These are phyloP conservation scores for Dryas octopetala DNA, from an alignment of 306 rosid species.

Conservation along the genomic window DNA sequence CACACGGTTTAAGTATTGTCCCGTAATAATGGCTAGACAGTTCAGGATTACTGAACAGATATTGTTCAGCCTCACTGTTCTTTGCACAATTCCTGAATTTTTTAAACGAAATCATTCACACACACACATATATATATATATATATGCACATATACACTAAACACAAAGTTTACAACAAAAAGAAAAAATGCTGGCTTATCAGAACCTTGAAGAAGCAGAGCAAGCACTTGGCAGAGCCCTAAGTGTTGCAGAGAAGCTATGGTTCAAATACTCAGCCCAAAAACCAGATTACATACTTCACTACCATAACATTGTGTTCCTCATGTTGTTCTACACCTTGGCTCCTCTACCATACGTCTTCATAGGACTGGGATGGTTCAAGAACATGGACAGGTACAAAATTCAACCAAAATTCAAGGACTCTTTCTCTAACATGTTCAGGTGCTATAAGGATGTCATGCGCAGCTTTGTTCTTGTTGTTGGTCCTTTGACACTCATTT, in stretches of 20 bases:
- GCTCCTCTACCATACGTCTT: constrained; percentile 43
- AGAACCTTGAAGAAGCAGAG: constrained; percentile 38
- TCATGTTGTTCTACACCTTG: constrained; percentile 39
- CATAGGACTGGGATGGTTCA: constrained; percentile 35
- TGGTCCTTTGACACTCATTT: constrained; percentile 48
- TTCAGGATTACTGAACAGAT: no score
- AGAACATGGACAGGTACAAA: constrained; percentile 39
- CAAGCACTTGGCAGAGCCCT: constrained; percentile 41
- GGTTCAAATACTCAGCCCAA: constrained; percentile 57
- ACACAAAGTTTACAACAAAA: no score
- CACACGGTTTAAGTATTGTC: no score
- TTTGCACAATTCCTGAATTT: no score
- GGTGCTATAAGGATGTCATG: constrained; percentile 54
- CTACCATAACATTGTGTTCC: constrained; percentile 50
- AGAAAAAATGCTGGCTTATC: constrained; percentile 49
- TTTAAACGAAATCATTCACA: no score
- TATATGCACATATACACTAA: no score
- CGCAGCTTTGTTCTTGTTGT: constrained; percentile 44
- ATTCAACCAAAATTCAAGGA: constrained; percentile 46
- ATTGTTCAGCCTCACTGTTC: no score
- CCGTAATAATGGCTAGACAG: no score
- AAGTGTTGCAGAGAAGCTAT: constrained; percentile 45
- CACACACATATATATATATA: no score
- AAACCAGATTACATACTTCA: constrained; percentile 53
- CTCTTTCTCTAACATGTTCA: constrained; percentile 40